phyloP scores from a whole-genome alignment of 2,329 filamentous ascomycete species.

The Verticillium longisporum region DNA sequence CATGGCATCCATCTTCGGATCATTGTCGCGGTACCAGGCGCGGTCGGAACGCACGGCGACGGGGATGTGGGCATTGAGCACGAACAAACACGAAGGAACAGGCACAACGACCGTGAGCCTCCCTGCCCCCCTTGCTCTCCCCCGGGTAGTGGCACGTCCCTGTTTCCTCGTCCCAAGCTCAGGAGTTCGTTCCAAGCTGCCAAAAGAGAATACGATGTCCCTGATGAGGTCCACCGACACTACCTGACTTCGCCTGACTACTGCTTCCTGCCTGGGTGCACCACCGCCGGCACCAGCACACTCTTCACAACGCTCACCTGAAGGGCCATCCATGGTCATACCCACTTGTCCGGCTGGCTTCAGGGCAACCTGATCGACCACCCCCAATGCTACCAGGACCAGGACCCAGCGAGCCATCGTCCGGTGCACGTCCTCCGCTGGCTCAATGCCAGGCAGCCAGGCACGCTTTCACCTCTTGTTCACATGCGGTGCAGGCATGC shows the following conservation, averaged over 20 bases:
- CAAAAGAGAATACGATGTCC: neutral
- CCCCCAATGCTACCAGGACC: neutral
- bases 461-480: too few relatives aligned
- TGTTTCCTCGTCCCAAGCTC: neutral
- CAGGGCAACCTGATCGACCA: neutral
- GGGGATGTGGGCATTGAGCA: neutral
- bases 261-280: neutral
- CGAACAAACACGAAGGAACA: neutral
- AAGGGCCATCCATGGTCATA: neutral
- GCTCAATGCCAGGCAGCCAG: too few relatives aligned
- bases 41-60: neutral
- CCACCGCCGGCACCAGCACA: neutral
- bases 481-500: too few relatives aligned
- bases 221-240: neutral
- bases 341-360: neutral
- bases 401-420: neutral
- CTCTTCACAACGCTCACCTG: neutral
- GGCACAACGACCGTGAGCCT: neutral
- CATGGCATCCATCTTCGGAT: neutral
- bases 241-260: neutral
- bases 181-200: neutral
- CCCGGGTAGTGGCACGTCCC: neutral
- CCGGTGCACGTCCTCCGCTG: neutral
- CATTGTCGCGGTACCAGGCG: neutral
- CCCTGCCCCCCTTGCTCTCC: too few relatives aligned